Evolutionary conservation across 352 stramenopile genomes (phyloP), one percentile per base, ranked within the genome.

Genomic region (Phytophthora ohioensis): DNA sequence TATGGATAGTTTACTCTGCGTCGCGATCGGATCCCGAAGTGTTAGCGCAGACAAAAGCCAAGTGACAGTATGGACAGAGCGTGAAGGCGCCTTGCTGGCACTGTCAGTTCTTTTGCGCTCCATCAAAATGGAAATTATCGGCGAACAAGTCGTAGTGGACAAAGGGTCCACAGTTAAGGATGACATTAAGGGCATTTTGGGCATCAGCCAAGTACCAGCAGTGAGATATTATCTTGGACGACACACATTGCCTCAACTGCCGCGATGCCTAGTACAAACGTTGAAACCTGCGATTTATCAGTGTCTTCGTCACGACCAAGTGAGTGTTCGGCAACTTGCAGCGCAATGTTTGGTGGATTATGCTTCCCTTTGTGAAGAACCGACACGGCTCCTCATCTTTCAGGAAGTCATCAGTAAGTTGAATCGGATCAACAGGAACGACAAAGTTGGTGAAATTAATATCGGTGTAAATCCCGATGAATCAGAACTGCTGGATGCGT

Each of bases 341-440:
- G 80, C 87, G 0, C 56, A 84, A 34, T 86, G 78, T 52, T 66
- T 94, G 3, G 79, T 77, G 31, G 60, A 60, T 32, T 89, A 82
- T 34, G 64, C 81, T 11, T 62, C 55, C 3, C 66, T 94, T 10
- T 91, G 81, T 49, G 87, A 91, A 38, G 67, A 82, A 46, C 68
- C 79, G 31, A 89, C 75, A 41, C 74, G 76, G 3, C 31, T 94
- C 1, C 34, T 85, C 10, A 81, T 80, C 12, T 94, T 92, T 42
- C 86, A 94, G 45, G 86, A 92, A 61, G 76, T 89, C 7, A 82
- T 91, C 62, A 94, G 83, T 57, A 94, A 94, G 48, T 62, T 94
- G 3, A 91, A 94, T 63, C 79, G 81, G 2, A 82, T 91, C 31
- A 75, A 79, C n/a, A 54, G 51, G 7, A 73, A 61, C 11, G 46